These are phyloP conservation scores for Skeletonema tropicum DNA, from an alignment of 108 stramenopile species.

Conservation along the genomic window DNA sequence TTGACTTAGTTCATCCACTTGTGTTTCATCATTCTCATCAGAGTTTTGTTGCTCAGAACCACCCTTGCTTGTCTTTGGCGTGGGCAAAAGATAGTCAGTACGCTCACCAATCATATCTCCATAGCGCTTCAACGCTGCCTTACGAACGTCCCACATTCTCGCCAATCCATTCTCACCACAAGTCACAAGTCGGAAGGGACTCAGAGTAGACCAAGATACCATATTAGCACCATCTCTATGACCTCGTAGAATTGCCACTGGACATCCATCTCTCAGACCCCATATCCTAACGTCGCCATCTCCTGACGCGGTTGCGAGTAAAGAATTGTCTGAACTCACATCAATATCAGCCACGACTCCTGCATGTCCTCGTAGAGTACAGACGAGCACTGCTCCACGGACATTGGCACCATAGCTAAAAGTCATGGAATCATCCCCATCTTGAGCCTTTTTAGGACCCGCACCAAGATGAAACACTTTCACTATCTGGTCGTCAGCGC, in stretches of 20 bases:
- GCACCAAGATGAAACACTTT: constrained; percentile 86
- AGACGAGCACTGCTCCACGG: constrained; percentile 81
- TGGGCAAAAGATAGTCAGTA: constrained; percentile 54
- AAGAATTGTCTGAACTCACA: constrained; percentile 88
- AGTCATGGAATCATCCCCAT: background rate
- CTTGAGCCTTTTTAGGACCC: background rate
- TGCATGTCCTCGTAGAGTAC: constrained; percentile 90
- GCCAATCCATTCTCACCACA: constrained; percentile 79
- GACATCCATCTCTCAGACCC: constrained; percentile 85
- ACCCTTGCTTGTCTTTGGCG: background rate
- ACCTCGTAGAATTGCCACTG: constrained; percentile 83
- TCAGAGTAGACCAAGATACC: constrained; percentile 84
- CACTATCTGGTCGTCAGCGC: constrained; percentile 93
- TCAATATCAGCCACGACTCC: constrained; percentile 93
- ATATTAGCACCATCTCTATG: constrained; percentile 83
- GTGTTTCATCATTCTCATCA: background rate
- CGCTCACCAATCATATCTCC: constrained; percentile 58
- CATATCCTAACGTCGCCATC: constrained; percentile 90
- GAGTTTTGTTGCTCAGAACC: constrained; percentile 4
- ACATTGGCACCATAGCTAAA: constrained; percentile 66
- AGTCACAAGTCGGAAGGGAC: constrained; percentile 78
- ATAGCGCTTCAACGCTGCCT: constrained; percentile 77
- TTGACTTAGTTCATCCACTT: constrained; percentile 8
- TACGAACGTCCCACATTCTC: constrained; percentile 82
- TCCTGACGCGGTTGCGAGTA: constrained; percentile 89